These are phyloP conservation scores for Misopates orontium DNA, from an alignment of 257 asterid genomes.

Conservation along the genomic window DNA sequence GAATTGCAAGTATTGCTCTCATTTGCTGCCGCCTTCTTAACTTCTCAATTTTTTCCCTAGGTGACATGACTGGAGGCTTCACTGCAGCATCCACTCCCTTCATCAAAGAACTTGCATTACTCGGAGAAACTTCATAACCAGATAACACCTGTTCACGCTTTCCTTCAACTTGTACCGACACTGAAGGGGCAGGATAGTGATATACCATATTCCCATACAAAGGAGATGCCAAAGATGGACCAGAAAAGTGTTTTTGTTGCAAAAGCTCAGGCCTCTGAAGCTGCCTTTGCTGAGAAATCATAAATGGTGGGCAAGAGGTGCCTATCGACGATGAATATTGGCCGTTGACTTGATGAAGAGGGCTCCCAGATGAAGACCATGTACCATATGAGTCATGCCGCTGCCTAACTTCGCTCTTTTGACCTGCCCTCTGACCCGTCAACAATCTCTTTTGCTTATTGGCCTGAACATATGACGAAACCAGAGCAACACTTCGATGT, in stretches of 20 bases:
- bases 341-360: slow-evolving; percentile 37
- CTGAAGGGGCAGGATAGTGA: slow-evolving; percentile 42
- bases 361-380: slow-evolving; percentile 48
- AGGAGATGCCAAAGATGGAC: slow-evolving; percentile 50
- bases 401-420: slow-evolving; percentile 40
- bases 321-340: slow-evolving; percentile 43
- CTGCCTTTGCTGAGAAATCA: slow-evolving; percentile 39
- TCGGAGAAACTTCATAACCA: slow-evolving; percentile 42
- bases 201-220: slow-evolving; percentile 46
- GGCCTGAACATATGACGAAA: slow-evolving; percentile 54
- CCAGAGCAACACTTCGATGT: slow-evolving; percentile 54
- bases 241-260: slow-evolving; percentile 42
- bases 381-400: slow-evolving; percentile 41
- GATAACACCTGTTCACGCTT: slow-evolving; percentile 31
- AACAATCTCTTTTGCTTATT: slow-evolving; percentile 43
- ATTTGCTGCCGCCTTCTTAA: slow-evolving; percentile 84
- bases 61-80: slow-evolving; percentile 69
- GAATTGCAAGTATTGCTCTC: slow-evolving; percentile 88
- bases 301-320: slow-evolving; percentile 45
- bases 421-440: slow-evolving; percentile 48
- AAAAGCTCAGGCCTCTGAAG: slow-evolving; percentile 43
- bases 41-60: slow-evolving; percentile 86
- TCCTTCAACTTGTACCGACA: slow-evolving; percentile 32
- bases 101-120: slow-evolving; percentile 41
- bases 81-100: slow-evolving; percentile 31